Base-by-base conservation (phyloP, 176 grass and related monocot genomes). In the Hordeum marinum region DNA sequence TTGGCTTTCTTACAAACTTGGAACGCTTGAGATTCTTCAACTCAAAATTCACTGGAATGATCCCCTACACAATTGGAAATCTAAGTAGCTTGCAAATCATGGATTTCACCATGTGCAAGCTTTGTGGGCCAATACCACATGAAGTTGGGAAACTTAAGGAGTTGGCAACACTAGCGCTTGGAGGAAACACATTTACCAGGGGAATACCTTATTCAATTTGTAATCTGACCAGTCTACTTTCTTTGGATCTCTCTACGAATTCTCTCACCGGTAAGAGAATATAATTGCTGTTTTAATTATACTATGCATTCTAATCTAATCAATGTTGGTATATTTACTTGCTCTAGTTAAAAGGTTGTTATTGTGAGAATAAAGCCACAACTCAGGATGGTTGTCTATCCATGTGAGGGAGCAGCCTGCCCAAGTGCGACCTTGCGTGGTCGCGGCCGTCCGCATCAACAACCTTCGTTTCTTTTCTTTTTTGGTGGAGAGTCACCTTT, bases 161-260 rank as follows among this genome's bases (percentile, higher is more conserved):
- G 15, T 68, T 68, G 27, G 36, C 8, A 21, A 3, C 15, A 9
- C 45, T 48, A 48, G 13, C 13, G 45, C 63, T 66, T 66, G 29
- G 63, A 34, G 13, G 14, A 66, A 66, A 66, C 8, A 66, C 31
- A 8, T 9, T 34, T 66, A 34, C 66, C 8, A 60, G 74, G 1
- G 32, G 2, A 20, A 79, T 87, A 80, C 84, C 89, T 29, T 26
- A n/a, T 80, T 87, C 84, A 25, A 68, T 87, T 58, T 59, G n/a
- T 36, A 87, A 87, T 68, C 67, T 90, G 46, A 84, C 77, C 25
- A 72, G 23, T 48, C 11, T 91, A 69, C 21, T 9, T 54, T 2
- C 0, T 8, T 68, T 91, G 48, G 5, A 60, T 8, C 79, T 90
- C 35, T 45, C 24, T 13, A 1, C 0, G 3, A 87, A 81, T 80